phyloP scores from a whole-genome alignment of 2,329 filamentous ascomycete species.

The Cryphonectria radicalis region DNA sequence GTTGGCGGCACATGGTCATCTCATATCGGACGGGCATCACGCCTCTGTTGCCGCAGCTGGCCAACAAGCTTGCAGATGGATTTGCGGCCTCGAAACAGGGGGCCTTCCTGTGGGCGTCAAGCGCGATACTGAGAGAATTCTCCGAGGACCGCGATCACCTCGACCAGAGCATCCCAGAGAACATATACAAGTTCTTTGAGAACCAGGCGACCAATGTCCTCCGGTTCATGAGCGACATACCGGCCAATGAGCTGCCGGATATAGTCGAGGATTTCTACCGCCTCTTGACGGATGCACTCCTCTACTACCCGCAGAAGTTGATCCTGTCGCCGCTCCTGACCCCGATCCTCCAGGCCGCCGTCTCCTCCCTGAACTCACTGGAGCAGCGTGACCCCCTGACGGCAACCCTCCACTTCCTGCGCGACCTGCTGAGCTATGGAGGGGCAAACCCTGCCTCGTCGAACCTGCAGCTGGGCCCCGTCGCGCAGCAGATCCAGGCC shows the following conservation, averaged over 20 bases:
- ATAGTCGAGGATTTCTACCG: slow-evolving; percentile 98
- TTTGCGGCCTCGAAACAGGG: slow-evolving; percentile 88
- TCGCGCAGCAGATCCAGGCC: slow-evolving; percentile 70
- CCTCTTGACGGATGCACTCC: slow-evolving; percentile 84
- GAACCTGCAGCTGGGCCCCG: slow-evolving; percentile 58
- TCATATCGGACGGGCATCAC: slow-evolving; percentile 90
- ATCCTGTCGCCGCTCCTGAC: slow-evolving; percentile 78
- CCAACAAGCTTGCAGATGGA: slow-evolving; percentile 83
- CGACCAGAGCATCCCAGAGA: slow-evolving; percentile 77
- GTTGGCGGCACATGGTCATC: slow-evolving; percentile 96
- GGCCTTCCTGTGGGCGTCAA: slow-evolving; percentile 98
- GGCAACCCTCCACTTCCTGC: slow-evolving; percentile 88
- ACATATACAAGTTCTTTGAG: slow-evolving; percentile 94
- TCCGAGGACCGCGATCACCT: slow-evolving; percentile 88
- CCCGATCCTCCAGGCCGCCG: slow-evolving; percentile 84
- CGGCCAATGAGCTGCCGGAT: slow-evolving; percentile 72
- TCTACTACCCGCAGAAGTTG: slow-evolving; percentile 88
- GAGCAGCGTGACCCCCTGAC: slow-evolving; percentile 92
- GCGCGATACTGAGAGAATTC: slow-evolving; percentile 93
- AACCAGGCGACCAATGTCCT: slow-evolving; percentile 90
- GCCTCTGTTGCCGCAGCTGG: slow-evolving; percentile 81
- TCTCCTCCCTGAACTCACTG: slow-evolving; percentile 77
- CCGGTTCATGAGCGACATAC: slow-evolving; percentile 83
- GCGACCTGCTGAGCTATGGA: slow-evolving; percentile 89
- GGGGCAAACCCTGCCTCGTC: slow-evolving; percentile 72